Percentiles rank a stretch among this genome's conserved stretches.
phyloP scores from a whole-genome alignment of 345 rosid species.

The Lepidium didymum region DNA sequence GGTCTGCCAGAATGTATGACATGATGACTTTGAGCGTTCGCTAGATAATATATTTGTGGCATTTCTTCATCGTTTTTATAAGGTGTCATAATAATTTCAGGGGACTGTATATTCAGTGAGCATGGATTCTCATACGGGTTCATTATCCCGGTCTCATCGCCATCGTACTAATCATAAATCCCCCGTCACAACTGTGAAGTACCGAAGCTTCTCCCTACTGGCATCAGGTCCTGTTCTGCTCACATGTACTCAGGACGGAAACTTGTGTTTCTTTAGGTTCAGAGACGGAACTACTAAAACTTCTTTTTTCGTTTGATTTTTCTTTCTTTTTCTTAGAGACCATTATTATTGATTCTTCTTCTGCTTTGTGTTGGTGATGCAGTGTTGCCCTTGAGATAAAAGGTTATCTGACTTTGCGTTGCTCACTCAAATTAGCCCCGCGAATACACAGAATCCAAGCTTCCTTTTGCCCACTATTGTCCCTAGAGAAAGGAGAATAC shows the following conservation, averaged over 20 bases:
- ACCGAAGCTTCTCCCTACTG: conserved; percentile 86
- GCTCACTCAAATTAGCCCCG: conserved; percentile 74
- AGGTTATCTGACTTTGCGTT: conserved; percentile 81
- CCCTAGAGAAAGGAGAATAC: conserved; percentile 87
- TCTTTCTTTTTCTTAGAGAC: neutral
- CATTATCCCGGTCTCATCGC: conserved; percentile 74
- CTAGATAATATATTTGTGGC: neutral
- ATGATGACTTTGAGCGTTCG: neutral
- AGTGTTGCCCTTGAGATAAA: conserved; percentile 76
- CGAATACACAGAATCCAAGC: conserved; percentile 65
- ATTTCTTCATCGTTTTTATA: neutral
- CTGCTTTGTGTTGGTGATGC: conserved; percentile 24
- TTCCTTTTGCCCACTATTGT: conserved; percentile 87
- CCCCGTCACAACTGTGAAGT: conserved; percentile 79
- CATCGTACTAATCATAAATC: conserved; percentile 58
- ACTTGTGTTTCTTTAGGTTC: conserved; percentile 85
- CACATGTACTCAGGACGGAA: conserved; percentile 86
- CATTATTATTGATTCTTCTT: neutral
- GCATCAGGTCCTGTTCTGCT: conserved; percentile 88
- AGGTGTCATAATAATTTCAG: conserved; percentile 33
- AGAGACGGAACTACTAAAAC: neutral
- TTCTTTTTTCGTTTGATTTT: neutral
- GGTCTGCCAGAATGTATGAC: neutral
- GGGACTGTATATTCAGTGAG: conserved; percentile 74
- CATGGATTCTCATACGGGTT: conserved; percentile 74